Base-by-base conservation (phyloP, 306 rosid species). In the Castanopsis chinensis region DNA sequence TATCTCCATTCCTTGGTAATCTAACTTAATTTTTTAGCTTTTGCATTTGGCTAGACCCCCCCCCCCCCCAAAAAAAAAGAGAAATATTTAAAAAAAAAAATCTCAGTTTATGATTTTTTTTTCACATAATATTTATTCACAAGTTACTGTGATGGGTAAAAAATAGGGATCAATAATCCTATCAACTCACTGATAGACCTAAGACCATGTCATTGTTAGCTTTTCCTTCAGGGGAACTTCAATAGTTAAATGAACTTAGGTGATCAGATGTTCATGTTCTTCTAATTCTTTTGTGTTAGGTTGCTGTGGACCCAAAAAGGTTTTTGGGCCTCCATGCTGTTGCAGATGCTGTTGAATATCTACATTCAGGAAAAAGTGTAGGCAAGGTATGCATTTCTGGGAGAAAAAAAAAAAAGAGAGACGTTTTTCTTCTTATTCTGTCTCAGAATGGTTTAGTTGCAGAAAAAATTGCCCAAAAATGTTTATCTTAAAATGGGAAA, bases 321-420 rank as follows among this genome's bases (percentile, higher is more conserved):
- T 95, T 92, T 90, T 3, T 86, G n/a, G 99, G 98, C 57, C 72
- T 95, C 41, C 68, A 76, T 68, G 87, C 99, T 12, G 94, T 89
- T 43, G 90, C 91, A 3, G 94, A 95, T 67, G 99, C 99, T 6
- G 98, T 95, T 18, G 99, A 95, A 82, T 87, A 95, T 84, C 97
- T 95, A 79, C 97, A 95, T 85, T 95, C 99, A 25, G 99, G 99
- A 9, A 89, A 89, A 84, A 95, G 99, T 77, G 92, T 92, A 28
- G 99, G 99, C 65, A 95, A 95, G 99, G 99, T 95, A 92, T 59
- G 67, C 79, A 58, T 45, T 64, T 74, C 20, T 75, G 52, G 45
- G 45, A 3, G 4, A 3, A 32, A 43, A 54, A 64, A 60, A 3
- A 4, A 3, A 32, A 15, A 33, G 4, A 23, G 4, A 74, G 41